Evolutionary conservation across 225 moss, liverwort and hornwort species (phyloP).

Genomic region (Sphagnum contortum): DNA sequence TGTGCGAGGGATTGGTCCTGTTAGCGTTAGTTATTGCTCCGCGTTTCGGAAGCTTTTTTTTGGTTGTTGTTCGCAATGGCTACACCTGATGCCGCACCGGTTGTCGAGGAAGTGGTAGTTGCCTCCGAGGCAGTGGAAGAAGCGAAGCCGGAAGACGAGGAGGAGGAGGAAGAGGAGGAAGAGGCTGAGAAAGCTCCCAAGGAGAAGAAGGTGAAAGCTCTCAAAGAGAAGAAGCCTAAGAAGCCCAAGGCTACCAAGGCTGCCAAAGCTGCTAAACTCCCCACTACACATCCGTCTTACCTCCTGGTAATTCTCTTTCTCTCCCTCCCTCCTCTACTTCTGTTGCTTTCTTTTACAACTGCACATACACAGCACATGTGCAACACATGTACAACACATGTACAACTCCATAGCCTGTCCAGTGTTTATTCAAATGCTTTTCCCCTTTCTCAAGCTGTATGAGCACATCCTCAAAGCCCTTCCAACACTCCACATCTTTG

Average conservation of each 20-base stretch:
- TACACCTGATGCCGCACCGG: conserved; percentile 23
- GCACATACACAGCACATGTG: too few relatives aligned
- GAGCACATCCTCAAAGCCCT: too few relatives aligned
- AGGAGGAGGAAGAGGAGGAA: conserved; percentile 25
- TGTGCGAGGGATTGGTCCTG: too few relatives aligned
- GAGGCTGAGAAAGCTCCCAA: conserved; percentile 37
- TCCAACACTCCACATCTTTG: background rate
- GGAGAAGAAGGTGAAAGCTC: conserved; percentile 35
- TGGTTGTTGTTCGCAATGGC: conserved; percentile 10
- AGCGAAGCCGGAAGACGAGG: conserved; percentile 20
- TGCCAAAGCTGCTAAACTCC: conserved; percentile 14
- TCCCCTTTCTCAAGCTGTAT: background rate
- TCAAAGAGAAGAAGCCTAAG: conserved; percentile 51
- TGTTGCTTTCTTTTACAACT: background rate
- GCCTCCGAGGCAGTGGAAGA: too few relatives aligned
- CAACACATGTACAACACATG: background rate
- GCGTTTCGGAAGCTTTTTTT: background rate
- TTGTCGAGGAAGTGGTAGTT: conserved; percentile 8
- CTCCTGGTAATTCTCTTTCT: conserved; percentile 32
- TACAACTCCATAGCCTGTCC: background rate
- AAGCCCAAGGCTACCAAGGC: conserved; percentile 21
- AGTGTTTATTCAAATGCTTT: background rate
- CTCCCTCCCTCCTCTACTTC: background rate
- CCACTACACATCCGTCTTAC: conserved; percentile 67
- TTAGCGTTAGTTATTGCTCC: background rate